Percentiles rank a stretch among this genome's conserved stretches.
Evolutionary conservation across 306 rosid species (phyloP).

Genomic region (Rosa rugosa): DNA sequence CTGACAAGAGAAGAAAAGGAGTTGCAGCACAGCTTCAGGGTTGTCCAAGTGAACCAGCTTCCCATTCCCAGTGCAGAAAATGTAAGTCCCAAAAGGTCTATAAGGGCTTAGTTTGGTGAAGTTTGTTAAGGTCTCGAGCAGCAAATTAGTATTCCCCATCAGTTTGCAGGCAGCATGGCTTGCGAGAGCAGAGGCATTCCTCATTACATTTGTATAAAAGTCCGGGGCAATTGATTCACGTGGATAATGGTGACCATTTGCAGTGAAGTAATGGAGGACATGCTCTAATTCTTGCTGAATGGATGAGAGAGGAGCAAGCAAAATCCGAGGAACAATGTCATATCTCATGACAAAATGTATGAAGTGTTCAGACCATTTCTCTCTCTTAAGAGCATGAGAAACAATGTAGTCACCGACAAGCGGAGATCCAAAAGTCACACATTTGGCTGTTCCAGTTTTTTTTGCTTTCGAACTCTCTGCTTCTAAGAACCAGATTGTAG

Average conservation of each 20-base stretch:
- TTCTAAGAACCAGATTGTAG: slow-evolving; percentile 65
- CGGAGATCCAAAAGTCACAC: slow-evolving; percentile 84
- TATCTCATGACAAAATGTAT: slow-evolving; percentile 56
- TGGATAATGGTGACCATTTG: background rate
- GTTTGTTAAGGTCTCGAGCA: slow-evolving; percentile 48
- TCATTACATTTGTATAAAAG: slow-evolving; percentile 51
- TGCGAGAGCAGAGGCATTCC: slow-evolving; percentile 45
- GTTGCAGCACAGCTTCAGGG: slow-evolving; percentile 71
- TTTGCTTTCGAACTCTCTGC: slow-evolving; percentile 11
- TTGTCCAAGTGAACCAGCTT: slow-evolving; percentile 45
- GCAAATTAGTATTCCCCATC: slow-evolving; percentile 64
- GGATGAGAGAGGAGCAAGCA: slow-evolving; percentile 58
- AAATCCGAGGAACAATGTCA: slow-evolving; percentile 68
- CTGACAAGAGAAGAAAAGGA: slow-evolving; percentile 55
- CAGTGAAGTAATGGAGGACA: slow-evolving; percentile 37
- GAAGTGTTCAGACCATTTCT: slow-evolving; percentile 66
- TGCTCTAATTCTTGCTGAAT: slow-evolving; percentile 18
- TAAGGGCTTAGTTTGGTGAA: slow-evolving; percentile 68
- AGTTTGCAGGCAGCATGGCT: slow-evolving; percentile 64
- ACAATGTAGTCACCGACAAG: slow-evolving; percentile 62
- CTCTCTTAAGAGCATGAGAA: slow-evolving; percentile 77
- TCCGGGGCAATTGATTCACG: slow-evolving; percentile 6
- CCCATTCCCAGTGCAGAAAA: slow-evolving; percentile 51
- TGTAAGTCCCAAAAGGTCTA: slow-evolving; percentile 73
- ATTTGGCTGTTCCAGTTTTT: slow-evolving; percentile 8